Evolutionary conservation across 1,139 yeast species (phyloP).

Genomic region (Dujonia santamariae): DNA sequence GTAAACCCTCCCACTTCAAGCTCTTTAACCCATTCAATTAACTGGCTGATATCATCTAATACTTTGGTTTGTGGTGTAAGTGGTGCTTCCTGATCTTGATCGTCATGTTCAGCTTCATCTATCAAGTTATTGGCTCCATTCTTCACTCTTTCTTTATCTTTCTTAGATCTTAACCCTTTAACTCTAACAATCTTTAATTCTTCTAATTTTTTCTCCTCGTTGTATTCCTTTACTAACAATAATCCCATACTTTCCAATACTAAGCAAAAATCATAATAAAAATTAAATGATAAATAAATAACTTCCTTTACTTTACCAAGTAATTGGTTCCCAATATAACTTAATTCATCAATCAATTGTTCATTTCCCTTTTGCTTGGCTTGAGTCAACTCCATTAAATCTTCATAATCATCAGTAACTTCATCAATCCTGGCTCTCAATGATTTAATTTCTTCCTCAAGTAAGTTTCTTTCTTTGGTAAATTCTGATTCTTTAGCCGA

Average conservation of each 20-base stretch:
- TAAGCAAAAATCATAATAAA: slow-evolving; percentile 48
- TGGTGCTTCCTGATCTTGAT: slow-evolving; percentile 16
- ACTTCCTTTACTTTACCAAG: slow-evolving; percentile 19
- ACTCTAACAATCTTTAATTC: slow-evolving; percentile 57
- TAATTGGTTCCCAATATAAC: slow-evolving; percentile 19
- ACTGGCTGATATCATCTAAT: slow-evolving; percentile 23
- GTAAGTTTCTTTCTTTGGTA: slow-evolving; percentile 47
- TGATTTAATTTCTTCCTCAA: slow-evolving; percentile 48
- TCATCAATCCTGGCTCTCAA: slow-evolving; percentile 33
- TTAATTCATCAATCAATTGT: slow-evolving; percentile 25
- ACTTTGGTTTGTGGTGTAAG: slow-evolving; percentile 28
- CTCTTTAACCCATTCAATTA: slow-evolving; percentile 29
- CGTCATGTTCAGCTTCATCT: too few species aligned
- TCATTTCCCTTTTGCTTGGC: slow-evolving; percentile 28
- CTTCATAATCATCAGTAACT: slow-evolving; percentile 51
- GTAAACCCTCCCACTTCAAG: slow-evolving; percentile 14
- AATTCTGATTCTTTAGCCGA: slow-evolving; percentile 61
- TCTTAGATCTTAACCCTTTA: slow-evolving; percentile 59
- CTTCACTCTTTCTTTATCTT: slow-evolving; percentile 10
- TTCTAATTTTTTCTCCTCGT: slow-evolving; percentile 19
- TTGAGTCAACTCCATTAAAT: slow-evolving; percentile 38
- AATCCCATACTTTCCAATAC: slow-evolving; percentile 80
- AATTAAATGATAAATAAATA: slow-evolving; percentile 21
- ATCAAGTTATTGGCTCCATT: slow-evolving; percentile 3
- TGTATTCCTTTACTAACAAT: slow-evolving; percentile 44